Evolutionary conservation across 805 yeast genomes (phyloP), one percentile per base, ranked within the genome.

Genomic region (Komagataella populi): DNA sequence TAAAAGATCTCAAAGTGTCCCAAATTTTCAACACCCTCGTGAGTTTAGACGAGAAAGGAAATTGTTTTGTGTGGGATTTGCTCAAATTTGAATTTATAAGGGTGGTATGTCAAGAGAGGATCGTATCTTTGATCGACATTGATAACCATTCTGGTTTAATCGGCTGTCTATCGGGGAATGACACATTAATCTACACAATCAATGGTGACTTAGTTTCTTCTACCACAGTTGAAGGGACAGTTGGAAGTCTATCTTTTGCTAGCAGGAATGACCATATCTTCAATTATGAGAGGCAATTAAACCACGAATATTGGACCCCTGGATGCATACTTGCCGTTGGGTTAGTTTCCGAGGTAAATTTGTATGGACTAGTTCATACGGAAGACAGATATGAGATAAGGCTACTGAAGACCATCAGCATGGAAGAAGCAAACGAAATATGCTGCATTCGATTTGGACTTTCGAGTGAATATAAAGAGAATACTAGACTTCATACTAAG

Each of bases 41-140:
- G 10, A 76, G 83, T 54, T 62, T 78, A 22, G 88, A 84, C 59
- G 57, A 51, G 0, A 66, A 61, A 6, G 91, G 95, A 0, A 62
- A 62, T 2, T 76, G 80, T 2, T 71, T 72, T 17, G 55, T 81
- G 3, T 87, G 95, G 91, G 87, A 87, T 57, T 56, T 80, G 45
- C 71, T 80, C 1, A 61, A 81, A 30, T 70, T 69, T 50, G 72
- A 72, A 50, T 71, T 74, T 46, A 73, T 84, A 3, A 64, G 86
- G 52, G 60, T 61, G 48, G 55, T 61, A 12, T 47, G 48, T 44
- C 54, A 61, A 6, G 54, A 59, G 6, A 50, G 54, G 5, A 56
- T 53, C 5, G 67, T 61, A 17, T 55, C 55, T 2, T 60, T 69
- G 14, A 61, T 72, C 3, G 69, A 77, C 2, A 71, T 82, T 22